Percentiles rank a stretch among this genome's conserved stretches.
Evolutionary conservation across 345 rosid species (phyloP).

Genomic region (Populus pruinosa): DNA sequence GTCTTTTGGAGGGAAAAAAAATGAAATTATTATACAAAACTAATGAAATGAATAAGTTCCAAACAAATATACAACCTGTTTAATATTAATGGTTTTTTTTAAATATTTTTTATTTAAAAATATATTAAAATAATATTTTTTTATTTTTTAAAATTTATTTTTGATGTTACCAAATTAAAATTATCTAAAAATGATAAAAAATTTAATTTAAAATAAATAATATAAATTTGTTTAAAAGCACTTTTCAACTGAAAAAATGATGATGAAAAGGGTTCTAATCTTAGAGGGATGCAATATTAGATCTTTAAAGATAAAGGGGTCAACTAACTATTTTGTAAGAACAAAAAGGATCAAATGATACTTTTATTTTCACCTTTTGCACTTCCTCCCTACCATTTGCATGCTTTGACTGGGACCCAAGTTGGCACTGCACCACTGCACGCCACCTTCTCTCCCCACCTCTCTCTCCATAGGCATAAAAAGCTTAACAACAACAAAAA

Average conservation of each 20-base stretch:
- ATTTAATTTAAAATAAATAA: too few species aligned
- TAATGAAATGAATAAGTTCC: background rate
- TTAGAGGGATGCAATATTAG: background rate
- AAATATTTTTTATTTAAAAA: too few species aligned
- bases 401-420: slow-evolving; percentile 20
- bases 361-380: background rate
- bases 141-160: too few species aligned
- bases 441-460: slow-evolving; percentile 16
- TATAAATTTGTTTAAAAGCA: too few species aligned
- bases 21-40: background rate
- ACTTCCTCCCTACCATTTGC: background rate
- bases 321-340: background rate
- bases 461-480: background rate
- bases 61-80: background rate
- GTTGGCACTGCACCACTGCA: slow-evolving; percentile 21
- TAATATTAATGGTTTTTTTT: rapidly evolving
- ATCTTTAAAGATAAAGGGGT: background rate
- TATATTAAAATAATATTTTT: too few species aligned
- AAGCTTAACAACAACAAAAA: background rate
- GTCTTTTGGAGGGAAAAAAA: background rate
- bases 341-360: background rate
- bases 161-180: too few species aligned
- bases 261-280: too few species aligned
- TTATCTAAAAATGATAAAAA: too few species aligned
- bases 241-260: too few species aligned